Percentiles rank a stretch among this genome's conserved stretches.
These are phyloP conservation scores for Corynespora cassiicola DNA, from an alignment of 2,329 filamentous ascomycete species.

Conservation along the genomic window DNA sequence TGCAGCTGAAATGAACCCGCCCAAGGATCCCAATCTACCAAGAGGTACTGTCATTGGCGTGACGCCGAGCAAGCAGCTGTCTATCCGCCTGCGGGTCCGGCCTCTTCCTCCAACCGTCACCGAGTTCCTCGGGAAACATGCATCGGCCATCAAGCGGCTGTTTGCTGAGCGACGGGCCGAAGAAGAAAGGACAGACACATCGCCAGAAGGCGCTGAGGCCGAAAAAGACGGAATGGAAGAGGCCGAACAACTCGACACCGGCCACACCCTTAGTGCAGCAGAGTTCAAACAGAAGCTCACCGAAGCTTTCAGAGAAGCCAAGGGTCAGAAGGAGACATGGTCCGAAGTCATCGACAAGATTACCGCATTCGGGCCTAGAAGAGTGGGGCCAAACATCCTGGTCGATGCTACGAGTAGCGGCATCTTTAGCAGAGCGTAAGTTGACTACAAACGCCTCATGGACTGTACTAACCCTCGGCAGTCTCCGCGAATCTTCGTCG, in stretches of 20 bases:
- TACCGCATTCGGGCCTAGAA: conserved; percentile 84
- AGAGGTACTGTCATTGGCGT: conserved; percentile 77
- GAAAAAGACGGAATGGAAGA: conserved; percentile 56
- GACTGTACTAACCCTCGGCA: conserved; percentile 17
- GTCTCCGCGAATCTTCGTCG: conserved; percentile 32
- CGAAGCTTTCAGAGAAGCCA: conserved; percentile 71
- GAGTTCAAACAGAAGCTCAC: conserved; percentile 81
- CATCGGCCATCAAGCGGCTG: conserved; percentile 77
- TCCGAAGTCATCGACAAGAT: conserved; percentile 79
- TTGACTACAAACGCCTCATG: conserved; percentile 12
- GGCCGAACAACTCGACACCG: conserved; percentile 61
- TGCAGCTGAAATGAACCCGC: conserved; percentile 89
- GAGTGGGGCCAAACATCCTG: conserved; percentile 86
- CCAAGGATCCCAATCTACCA: conserved; percentile 83
- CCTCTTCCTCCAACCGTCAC: conserved; percentile 81
- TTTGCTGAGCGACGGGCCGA: conserved; percentile 72
- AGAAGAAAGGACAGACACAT: conserved; percentile 46
- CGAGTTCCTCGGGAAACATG: conserved; percentile 83
- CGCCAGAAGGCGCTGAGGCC: conserved; percentile 53
- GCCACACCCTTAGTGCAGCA: conserved; percentile 69
- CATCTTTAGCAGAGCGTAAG: conserved; percentile 76
- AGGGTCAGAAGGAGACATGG: conserved; percentile 79
- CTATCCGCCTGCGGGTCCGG: conserved; percentile 75
- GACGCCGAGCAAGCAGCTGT: conserved; percentile 87
- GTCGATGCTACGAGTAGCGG: conserved; percentile 79